Conservation (phyloP, 179 eudicot genomes). For the Dionaea muscipula region DNA sequence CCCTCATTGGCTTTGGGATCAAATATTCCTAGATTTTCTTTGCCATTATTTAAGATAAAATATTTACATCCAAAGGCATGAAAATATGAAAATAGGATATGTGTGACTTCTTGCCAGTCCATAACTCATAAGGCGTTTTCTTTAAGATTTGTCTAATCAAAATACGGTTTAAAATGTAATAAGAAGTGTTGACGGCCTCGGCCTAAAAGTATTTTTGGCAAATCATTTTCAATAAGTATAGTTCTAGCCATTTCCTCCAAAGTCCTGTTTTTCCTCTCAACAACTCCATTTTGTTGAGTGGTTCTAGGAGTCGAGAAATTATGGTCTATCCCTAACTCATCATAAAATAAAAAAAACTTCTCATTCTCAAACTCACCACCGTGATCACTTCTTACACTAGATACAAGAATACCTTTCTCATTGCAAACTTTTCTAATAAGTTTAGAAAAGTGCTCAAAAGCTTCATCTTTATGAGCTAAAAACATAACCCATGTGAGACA, state of each 20-base stretch:
- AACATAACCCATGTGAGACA: too few relatives aligned
- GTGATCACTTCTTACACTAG: too few relatives aligned
- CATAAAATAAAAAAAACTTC: too few relatives aligned
- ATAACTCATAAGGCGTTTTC: not conserved
- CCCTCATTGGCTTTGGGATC: not conserved
- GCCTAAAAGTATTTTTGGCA: not conserved
- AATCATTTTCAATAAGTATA: not conserved
- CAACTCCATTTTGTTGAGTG: slow-evolving; percentile 5
- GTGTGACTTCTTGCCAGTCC: not conserved
- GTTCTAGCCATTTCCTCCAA: slow-evolving; percentile 5
- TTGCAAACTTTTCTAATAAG: too few relatives aligned
- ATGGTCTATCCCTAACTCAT: not conserved
- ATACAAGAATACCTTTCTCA: too few relatives aligned
- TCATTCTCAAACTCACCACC: too few relatives aligned
- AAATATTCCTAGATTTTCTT: not conserved
- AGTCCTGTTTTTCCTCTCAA: slow-evolving; percentile 3
- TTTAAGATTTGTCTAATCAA: not conserved
- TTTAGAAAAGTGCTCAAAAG: too few relatives aligned
- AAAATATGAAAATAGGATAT: not conserved
- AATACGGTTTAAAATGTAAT: not conserved
- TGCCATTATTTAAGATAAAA: slow-evolving; percentile 1
- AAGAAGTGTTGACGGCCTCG: not conserved
- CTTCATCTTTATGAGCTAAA: too few relatives aligned
- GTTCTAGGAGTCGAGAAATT: slow-evolving; percentile 7
- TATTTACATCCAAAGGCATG: not conserved